These are phyloP conservation scores for Theileria equi DNA, from an alignment of 169 alveolate species.

Conservation along the genomic window DNA sequence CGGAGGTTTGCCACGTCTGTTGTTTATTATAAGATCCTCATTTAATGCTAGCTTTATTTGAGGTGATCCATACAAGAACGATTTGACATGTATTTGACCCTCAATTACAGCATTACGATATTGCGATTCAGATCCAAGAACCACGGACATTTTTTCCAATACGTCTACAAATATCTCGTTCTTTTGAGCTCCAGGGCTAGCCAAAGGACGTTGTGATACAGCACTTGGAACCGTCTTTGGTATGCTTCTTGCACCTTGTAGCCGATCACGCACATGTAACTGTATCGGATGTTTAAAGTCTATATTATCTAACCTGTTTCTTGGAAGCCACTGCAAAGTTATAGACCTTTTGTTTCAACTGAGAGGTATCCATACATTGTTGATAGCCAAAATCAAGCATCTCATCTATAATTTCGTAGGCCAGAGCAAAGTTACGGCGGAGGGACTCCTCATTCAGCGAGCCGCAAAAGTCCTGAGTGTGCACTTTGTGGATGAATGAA, in stretches of 20 bases:
- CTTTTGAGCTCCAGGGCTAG: too few relatives aligned
- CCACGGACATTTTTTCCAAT: conserved; percentile 71
- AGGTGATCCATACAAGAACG: conserved; percentile 86
- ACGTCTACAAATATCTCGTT: conserved; percentile 70
- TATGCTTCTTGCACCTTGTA: too few relatives aligned
- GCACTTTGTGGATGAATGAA: neutral
- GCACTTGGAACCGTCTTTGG: too few relatives aligned
- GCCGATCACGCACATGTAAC: too few relatives aligned
- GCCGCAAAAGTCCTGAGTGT: conserved; percentile 92
- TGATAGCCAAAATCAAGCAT: conserved; percentile 94
- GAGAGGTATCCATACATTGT: conserved; percentile 90
- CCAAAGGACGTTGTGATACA: too few relatives aligned
- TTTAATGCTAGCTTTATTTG: conserved; percentile 83
- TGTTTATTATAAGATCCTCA: conserved; percentile 70
- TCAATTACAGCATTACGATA: conserved; percentile 85
- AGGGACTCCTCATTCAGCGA: conserved; percentile 95
- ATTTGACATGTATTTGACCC: conserved; percentile 90
- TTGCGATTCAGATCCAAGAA: conserved; percentile 86
- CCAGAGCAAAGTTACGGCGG: conserved; percentile 91
- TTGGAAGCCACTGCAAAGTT: conserved; percentile 36
- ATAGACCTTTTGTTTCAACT: conserved; percentile 80
- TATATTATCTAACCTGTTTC: conserved; percentile 1
- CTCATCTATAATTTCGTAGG: conserved; percentile 96
- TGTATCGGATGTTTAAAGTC: neutral
- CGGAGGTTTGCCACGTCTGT: conserved; percentile 16